These are phyloP conservation scores for Boletales sp. DNA, from an alignment of 768 basidiomycete genomes.

Conservation along the genomic window DNA sequence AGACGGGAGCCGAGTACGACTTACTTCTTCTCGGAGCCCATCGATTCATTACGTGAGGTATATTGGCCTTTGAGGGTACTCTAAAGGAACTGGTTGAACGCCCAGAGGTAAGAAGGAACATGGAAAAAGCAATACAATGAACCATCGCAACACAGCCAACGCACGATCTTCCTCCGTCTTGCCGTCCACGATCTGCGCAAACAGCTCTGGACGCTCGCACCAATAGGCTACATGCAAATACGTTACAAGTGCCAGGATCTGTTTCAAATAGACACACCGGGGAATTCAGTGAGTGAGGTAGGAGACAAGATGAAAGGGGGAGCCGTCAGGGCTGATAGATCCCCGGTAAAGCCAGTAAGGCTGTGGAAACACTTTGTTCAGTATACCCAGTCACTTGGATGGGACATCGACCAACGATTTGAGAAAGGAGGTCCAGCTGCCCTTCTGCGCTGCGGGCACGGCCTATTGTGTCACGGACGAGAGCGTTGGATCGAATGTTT, in stretches of 20 bases:
- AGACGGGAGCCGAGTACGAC: conserved; percentile 19
- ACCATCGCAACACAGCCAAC: conserved; percentile 88
- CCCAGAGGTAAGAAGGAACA: neutral
- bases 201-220: conserved; percentile 91
- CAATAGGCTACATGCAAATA: conserved; percentile 69
- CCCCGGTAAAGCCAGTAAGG: conserved; percentile 84
- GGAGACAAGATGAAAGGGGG: conserved; percentile 93
- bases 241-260: neutral
- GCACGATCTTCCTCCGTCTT: conserved; percentile 69
- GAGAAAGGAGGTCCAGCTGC: conserved; percentile 87
- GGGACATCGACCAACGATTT: conserved; percentile 65
- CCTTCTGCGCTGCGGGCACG: conserved; percentile 79
- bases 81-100: conserved; percentile 32
- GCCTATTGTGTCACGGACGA: conserved; percentile 39
- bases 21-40: conserved; percentile 97
- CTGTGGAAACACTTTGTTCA: conserved; percentile 33
- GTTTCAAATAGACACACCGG: conserved; percentile 47
- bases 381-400: neutral
- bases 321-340: conserved; percentile 79
- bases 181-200: conserved; percentile 81
- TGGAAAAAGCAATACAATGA: conserved; percentile 56
- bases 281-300: conserved; percentile 88
- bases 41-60: conserved; percentile 89
- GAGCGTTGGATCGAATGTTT: conserved; percentile 19
- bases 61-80: conserved; percentile 95